Base-by-base conservation (phyloP, 2,329 filamentous ascomycete species). In the Torrubiella hemipterigena region DNA sequence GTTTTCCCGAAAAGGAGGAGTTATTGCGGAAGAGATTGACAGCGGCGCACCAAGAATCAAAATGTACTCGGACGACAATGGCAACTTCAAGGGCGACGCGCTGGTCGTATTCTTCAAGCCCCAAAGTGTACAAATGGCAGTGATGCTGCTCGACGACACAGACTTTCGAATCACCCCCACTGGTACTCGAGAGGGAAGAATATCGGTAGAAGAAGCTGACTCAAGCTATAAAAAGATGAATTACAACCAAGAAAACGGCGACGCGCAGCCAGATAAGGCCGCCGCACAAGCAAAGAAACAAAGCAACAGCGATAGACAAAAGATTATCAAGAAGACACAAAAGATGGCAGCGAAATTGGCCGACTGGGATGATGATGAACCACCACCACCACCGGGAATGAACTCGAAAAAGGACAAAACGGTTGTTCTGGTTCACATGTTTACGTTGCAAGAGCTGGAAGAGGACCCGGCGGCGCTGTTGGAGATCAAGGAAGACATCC, bases 11-110 rank as follows among this genome's bases (percentile, higher is more conserved):
- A 89, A 84, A 52, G 93, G 74, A 48, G 87, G 87, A 37, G 81
- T 96, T 42, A 87, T 98, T 41, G 85, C 89, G 29, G 87, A 96
- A 56, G 83, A 93, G 56, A 87, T 94, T 41, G 87, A 95, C 48
- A 86, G 77, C 46, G 82, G 84, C 34, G 73, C 77, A 27, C 84
- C 85, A 27, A 79, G 91, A 22, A 89, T 98, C 58, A 96, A 94
- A 60, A 74, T 98, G 55, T 98, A 98, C 58, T 74, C 67, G 14
- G 78, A 95, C 50, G 74, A 81, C 2, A 59, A 77, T 2, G 91
- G 86, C 14, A 72, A 75, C 12, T 93, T 94, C 67, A 96, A 95
- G 51, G 91, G 91, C 38, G 87, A 96, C 50, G 87, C 84, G 3
- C 67, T 98, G 19, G 66, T 98, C 33, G 83, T 96, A 21, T 98